Percentiles rank a stretch among this genome's conserved stretches.
Evolutionary conservation across 1,284 basidiomycete genomes (phyloP).

Genomic region (Cryptococcus sp.): DNA sequence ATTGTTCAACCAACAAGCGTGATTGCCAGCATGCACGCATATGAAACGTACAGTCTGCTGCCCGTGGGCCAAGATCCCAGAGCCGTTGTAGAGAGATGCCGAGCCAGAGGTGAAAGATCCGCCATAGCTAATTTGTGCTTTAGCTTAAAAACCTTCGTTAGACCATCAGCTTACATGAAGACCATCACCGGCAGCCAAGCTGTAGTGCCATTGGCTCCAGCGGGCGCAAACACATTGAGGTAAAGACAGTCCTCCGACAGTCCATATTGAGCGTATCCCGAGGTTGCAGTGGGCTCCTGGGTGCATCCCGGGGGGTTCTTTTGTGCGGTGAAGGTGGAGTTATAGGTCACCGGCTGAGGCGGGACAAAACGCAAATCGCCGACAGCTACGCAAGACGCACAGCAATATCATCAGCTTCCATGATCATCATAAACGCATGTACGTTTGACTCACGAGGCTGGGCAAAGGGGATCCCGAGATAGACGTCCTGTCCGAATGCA

Average conservation of each 20-base stretch:
- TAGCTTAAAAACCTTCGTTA: neutral
- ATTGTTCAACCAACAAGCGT: neutral
- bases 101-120: slow-evolving; percentile 37
- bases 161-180: slow-evolving; percentile 23
- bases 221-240: slow-evolving; percentile 46
- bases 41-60: slow-evolving; percentile 7
- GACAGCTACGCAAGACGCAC: slow-evolving; percentile 5
- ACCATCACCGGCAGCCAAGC: slow-evolving; percentile 44
- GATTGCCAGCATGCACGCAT: no score
- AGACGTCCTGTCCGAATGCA: slow-evolving; percentile 20
- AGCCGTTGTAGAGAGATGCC: slow-evolving; percentile 22
- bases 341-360: slow-evolving; percentile 18
- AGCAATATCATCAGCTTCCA: no score
- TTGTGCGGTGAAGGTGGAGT: slow-evolving; percentile 28
- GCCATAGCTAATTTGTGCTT: slow-evolving; percentile 30
- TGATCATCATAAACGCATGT: no score
- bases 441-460: slow-evolving; percentile 51
- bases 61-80: slow-evolving; percentile 17
- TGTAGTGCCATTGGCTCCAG: slow-evolving; percentile 14
- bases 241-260: slow-evolving; percentile 50
- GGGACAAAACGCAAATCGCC: slow-evolving; percentile 10
- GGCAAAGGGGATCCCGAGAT: slow-evolving; percentile 64
- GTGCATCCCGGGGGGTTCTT: slow-evolving; percentile 33
- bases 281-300: slow-evolving; percentile 22
- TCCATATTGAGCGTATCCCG: slow-evolving; percentile 13